Base-by-base conservation (phyloP, 2,329 filamentous ascomycete genomes). In the Pseudogymnoascus sp. region DNA sequence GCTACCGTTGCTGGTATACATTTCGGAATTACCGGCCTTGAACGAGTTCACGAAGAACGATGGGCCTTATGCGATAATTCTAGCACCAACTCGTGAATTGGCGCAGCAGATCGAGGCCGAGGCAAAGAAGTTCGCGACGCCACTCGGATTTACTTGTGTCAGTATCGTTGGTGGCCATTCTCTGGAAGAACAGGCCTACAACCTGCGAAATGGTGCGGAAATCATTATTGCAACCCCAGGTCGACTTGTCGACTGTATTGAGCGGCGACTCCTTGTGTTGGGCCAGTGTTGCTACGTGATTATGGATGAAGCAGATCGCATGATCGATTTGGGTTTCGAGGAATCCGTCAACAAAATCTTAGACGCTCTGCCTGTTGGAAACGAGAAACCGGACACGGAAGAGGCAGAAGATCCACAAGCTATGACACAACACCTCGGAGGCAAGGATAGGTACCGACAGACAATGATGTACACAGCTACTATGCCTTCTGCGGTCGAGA, bases 381-480 rank as follows among this genome's bases (percentile, higher is more conserved):
- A 99, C 76, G 91, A 96, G 76, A 99, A 97, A 76, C 95, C 95
- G 0, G 95, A 99, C 75, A 89, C 85, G 0, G 93, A 97, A 11
- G 91, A 90, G 62, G 95, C 95, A 5, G 95, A 99, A 75, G 85
- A 97, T 72, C 81, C 90, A 0, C 80, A 83, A 63, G 86, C 88
- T n/a, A 97, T 97, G 93, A 88, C 87, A 70, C 83, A 85, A 64
- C 89, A 89, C 70, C 78, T 96, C 1, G 87, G 88, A 62, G 86
- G 86, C 17, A 86, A 86, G 68, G 88, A 92, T 71, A 84, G 89
- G 21, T 97, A 97, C 78, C 83, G 95, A 64, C 93, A 99, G 76
- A 99, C 95, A 0, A 99, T 99, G 95, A 99, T 99, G 95, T 99
- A 97, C 85, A 97, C 95, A 68, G 95, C 95, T 62, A 99, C 95